phyloP scores from a whole-genome alignment of 768 basidiomycete genomes.

The Hypsizygus marmoreus region DNA sequence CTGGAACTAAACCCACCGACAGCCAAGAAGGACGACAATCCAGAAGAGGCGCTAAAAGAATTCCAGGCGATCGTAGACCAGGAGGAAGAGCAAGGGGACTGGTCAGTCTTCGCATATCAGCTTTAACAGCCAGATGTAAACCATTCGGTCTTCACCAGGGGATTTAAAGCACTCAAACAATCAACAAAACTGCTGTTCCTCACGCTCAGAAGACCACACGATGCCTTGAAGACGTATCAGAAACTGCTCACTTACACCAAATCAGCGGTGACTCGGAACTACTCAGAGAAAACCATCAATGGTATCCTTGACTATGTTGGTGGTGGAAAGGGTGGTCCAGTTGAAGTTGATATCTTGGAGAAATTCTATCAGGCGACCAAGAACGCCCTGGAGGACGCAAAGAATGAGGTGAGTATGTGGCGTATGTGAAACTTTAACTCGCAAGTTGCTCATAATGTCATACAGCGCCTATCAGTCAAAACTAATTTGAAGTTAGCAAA shows the following conservation, averaged over 20 bases:
- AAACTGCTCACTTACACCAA: conserved; percentile 92
- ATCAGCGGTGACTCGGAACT: conserved; percentile 91
- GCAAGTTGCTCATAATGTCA: conserved; percentile 4
- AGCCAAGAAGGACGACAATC: conserved; percentile 95
- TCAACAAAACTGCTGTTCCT: conserved; percentile 93
- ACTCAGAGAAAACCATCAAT: conserved; percentile 98
- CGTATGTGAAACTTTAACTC: background rate
- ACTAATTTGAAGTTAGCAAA: conserved; percentile 97
- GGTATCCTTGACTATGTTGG: conserved; percentile 98
- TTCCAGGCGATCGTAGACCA: conserved; percentile 87
- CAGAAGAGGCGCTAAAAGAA: conserved; percentile 88
- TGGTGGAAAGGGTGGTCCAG: conserved; percentile 75
- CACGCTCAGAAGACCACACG: conserved; percentile 71
- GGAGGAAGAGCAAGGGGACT: conserved; percentile 92
- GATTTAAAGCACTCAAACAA: conserved; percentile 98
- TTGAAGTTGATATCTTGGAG: conserved; percentile 87
- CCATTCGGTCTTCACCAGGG: conserved; percentile 54
- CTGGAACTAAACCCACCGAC: conserved; percentile 10
- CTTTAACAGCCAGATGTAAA: background rate
- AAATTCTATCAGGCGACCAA: conserved; percentile 95
- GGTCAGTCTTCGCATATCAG: conserved; percentile 50
- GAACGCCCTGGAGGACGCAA: conserved; percentile 86
- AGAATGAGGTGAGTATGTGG: conserved; percentile 81
- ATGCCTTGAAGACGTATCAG: conserved; percentile 85
- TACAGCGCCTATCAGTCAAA: conserved; percentile 87